phyloP scores from a whole-genome alignment of 352 stramenopile species.

The Phytophthora ohioensis region DNA sequence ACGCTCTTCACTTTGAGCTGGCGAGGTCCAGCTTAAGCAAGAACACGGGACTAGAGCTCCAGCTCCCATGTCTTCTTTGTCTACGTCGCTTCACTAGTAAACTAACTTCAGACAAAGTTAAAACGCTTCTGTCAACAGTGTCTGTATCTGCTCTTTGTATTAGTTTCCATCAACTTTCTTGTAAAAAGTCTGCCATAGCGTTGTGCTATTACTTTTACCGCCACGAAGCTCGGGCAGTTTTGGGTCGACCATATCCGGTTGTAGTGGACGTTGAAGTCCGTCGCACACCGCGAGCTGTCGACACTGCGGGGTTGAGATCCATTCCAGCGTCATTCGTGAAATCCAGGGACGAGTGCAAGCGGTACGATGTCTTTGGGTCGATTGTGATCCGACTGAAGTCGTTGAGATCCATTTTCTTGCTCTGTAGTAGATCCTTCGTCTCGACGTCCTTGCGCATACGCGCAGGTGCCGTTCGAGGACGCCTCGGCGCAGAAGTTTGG shows the following conservation, averaged over 20 bases:
- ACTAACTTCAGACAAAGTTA: conserved; percentile 14
- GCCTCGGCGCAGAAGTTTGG: conserved; percentile 15
- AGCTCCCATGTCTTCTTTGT: conserved; percentile 16
- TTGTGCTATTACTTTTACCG: conserved; percentile 37
- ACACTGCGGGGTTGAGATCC: conserved; percentile 12
- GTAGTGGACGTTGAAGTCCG: conserved; percentile 23
- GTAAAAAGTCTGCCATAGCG: too few species aligned
- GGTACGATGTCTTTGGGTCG: conserved; percentile 37
- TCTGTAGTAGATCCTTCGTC: conserved; percentile 51
- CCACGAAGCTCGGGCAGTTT: conserved; percentile 57
- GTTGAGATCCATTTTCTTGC: conserved; percentile 48
- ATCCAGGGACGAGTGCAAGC: conserved; percentile 49
- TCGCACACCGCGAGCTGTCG: conserved; percentile 16
- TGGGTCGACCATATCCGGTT: conserved; percentile 34
- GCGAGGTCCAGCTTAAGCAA: conserved; percentile 11
- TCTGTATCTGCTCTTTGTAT: background rate
- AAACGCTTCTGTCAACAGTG: conserved; percentile 19
- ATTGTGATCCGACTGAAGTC: conserved; percentile 34
- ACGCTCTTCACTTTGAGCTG: background rate
- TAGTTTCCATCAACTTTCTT: too few species aligned
- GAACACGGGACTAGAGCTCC: conserved; percentile 14
- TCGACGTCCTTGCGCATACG: conserved; percentile 54
- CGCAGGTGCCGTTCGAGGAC: conserved; percentile 55
- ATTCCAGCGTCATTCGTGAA: conserved; percentile 11
- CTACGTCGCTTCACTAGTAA: conserved; percentile 15